Evolutionary conservation across 2,329 filamentous ascomycete genomes (phyloP).

Genomic region (Exophiala phaeomuriformis): DNA sequence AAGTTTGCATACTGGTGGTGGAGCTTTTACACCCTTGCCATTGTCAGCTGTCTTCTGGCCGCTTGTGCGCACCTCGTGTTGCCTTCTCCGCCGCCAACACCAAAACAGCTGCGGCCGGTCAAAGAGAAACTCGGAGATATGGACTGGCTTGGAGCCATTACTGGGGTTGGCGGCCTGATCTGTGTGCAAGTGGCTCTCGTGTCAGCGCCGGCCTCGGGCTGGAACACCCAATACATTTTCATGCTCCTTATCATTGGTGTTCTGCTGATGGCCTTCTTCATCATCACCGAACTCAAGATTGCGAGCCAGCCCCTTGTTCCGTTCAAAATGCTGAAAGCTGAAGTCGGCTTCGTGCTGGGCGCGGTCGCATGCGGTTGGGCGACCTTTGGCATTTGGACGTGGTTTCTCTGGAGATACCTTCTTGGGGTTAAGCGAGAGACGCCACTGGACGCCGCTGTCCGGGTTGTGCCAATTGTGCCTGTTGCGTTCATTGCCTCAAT

Average conservation of each 20-base stretch:
- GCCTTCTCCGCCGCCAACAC: conserved; percentile 29
- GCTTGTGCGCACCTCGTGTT: conserved; percentile 33
- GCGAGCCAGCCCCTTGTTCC: conserved; percentile 42
- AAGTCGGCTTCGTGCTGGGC: conserved; percentile 49
- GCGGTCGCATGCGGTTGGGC: conserved; percentile 48
- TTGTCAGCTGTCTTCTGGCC: conserved; percentile 32
- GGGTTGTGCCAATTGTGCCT: conserved; percentile 30
- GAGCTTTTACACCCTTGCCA: conserved; percentile 38
- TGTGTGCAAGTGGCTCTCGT: conserved; percentile 59
- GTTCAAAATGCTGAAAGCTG: conserved; percentile 39
- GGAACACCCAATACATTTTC: conserved; percentile 47
- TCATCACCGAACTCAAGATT: conserved; percentile 41
- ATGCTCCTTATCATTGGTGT: conserved; percentile 43
- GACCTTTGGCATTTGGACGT: conserved; percentile 47
- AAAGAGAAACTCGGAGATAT: conserved; percentile 33
- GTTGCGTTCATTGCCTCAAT: conserved; percentile 33
- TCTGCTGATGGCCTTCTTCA: conserved; percentile 41
- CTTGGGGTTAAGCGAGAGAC: conserved; percentile 25
- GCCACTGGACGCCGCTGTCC: conserved; percentile 30
- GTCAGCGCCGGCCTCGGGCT: conserved; percentile 51
- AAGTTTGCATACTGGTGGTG: conserved; percentile 41
- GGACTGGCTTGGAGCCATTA: conserved; percentile 26
- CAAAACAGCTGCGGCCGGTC: conserved; percentile 22
- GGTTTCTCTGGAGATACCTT: conserved; percentile 30
- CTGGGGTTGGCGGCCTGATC: conserved; percentile 48